phyloP scores from a whole-genome alignment of 805 yeast species.

The Candida jianshihensis region DNA sequence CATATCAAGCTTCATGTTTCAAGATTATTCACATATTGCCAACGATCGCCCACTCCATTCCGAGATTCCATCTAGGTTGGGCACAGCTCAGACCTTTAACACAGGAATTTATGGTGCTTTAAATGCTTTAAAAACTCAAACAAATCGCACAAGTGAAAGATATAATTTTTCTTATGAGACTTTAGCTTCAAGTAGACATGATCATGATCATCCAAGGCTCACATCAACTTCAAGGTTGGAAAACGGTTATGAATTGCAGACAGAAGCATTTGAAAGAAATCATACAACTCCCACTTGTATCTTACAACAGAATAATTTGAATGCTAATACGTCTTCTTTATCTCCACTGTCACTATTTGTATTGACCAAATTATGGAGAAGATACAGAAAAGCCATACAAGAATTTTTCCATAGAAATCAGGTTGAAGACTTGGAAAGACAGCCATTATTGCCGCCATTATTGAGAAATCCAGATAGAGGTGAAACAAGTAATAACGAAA shows the following conservation, averaged over 20 bases:
- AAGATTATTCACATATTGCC: slow-evolving; percentile 1
- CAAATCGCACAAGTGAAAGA: no score
- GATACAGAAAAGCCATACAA: no score
- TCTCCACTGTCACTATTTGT: no score
- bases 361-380: no score
- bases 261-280: neutral
- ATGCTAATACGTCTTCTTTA: no score
- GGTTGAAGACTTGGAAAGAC: slow-evolving; percentile 11
- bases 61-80: no score
- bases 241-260: slow-evolving; percentile 6
- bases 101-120: no score
- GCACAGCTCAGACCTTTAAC: no score
- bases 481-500: neutral
- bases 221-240: neutral
- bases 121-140: no score
- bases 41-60: neutral
- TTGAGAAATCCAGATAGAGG: neutral
- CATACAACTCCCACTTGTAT: no score
- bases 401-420: neutral
- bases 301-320: no score
- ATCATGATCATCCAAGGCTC: no score
- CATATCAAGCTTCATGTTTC: slow-evolving; percentile 1
- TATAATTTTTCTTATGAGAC: slow-evolving; percentile 10
- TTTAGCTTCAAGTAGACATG: slow-evolving; percentile 1
- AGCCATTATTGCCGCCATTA: slow-evolving; percentile 5